Conservation (phyloP, 352 stramenopile genomes). For the Phytophthora sansomeana region DNA sequence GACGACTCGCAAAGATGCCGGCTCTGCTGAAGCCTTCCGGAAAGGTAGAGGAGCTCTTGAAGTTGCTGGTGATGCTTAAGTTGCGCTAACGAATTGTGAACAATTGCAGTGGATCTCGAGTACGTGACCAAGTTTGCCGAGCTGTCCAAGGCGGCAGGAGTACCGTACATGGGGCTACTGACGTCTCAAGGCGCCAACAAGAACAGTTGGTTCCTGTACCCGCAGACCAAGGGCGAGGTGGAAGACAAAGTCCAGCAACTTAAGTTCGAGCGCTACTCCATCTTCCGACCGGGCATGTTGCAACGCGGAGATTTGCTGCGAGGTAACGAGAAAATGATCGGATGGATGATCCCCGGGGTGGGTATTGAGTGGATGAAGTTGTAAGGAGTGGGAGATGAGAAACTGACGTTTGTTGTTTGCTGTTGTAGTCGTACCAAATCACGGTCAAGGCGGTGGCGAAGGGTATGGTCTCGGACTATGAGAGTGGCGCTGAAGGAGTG, state of each 20-base stretch:
- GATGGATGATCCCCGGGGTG: constrained; percentile 63
- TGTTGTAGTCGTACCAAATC: constrained; percentile 46
- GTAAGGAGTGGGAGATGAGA: neutral
- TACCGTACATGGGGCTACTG: constrained; percentile 74
- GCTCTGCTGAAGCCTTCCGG: constrained; percentile 69
- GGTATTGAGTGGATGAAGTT: constrained; percentile 17
- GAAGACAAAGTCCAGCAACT: constrained; percentile 72
- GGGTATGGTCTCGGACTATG: constrained; percentile 76
- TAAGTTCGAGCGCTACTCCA: constrained; percentile 56
- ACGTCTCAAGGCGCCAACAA: constrained; percentile 70
- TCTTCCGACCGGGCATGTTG: constrained; percentile 71
- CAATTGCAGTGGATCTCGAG: constrained; percentile 67
- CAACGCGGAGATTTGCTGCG: constrained; percentile 65
- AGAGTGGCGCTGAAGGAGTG: constrained; percentile 47
- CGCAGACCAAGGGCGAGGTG: constrained; percentile 77
- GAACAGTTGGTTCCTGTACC: constrained; percentile 83
- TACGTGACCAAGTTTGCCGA: constrained; percentile 70
- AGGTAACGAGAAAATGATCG: constrained; percentile 57
- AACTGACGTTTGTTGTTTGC: neutral
- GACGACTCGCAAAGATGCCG: constrained; percentile 77
- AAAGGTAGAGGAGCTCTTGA: constrained; percentile 52
- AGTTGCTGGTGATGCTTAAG: neutral
- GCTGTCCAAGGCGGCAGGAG: constrained; percentile 48
- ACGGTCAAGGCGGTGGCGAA: constrained; percentile 60
- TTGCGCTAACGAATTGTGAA: constrained; percentile 17